Evolutionary conservation across 176 grass and related monocot genomes (phyloP), one percentile per base, ranked within the genome.

Genomic region (Oryza officinalis): DNA sequence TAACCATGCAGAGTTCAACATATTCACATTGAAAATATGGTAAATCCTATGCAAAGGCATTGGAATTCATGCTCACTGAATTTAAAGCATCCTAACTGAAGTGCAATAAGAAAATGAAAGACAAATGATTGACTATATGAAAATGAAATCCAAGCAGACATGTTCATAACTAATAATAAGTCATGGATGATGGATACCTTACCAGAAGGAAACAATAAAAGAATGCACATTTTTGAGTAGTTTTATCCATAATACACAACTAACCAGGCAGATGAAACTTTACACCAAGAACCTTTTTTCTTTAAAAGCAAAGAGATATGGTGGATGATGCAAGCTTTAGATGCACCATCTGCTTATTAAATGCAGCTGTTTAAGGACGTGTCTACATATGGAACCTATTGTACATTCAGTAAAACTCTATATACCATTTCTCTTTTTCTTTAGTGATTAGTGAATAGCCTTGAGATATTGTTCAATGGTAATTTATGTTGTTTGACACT

Each of bases 181-280:
- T 52, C 22, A 80, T 73, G 25, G 6, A 80, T 72, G 23, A 9
- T 31, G 17, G 61, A 52, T 18, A 27, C 9, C 63, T 73, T 32
- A 65, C 5, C 63, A 73, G n/a, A 32, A 26, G 27, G 27, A 47
- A 15, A 4, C 4, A 45, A 63, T 5, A 82, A 23, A 73, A 61
- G 10, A 82, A 23, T 73, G 6, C 13, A 5, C 14, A 1, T 27
- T 69, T 69, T 28, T 37, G 12, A 23, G 8, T 52, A 52, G 31
- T 52, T 68, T 69, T 2, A n/a, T 12, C 69, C 69, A 73, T 27
- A 82, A 31, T 12, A 59, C 33, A 73, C 28, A 30, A 54, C 17
- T 5, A 54, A 82, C 14, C 22, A 83, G 68, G 59, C 27, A 74
- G 26, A 74, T 33, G 38, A 73, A 63, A 8, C 46, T 83, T 82